Conservation (phyloP, 2,329 filamentous ascomycete species). For the Aspergillus sp. region DNA sequence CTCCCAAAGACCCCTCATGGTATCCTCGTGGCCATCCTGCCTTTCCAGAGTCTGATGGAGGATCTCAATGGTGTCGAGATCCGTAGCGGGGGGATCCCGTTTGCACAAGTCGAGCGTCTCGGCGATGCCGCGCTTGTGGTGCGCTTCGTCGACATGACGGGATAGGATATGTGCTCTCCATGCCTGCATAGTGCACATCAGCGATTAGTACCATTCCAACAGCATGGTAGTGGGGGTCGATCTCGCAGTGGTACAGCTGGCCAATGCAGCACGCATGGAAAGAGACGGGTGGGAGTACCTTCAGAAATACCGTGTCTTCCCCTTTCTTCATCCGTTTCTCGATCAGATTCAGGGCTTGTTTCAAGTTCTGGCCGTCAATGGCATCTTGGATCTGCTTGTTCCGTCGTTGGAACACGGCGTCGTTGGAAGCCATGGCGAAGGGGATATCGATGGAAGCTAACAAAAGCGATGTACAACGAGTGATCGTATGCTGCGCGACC, state of each 20-base stretch:
- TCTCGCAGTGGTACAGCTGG: too few species aligned
- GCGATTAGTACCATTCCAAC: not conserved
- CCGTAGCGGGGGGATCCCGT: conserved; percentile 33
- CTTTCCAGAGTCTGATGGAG: conserved; percentile 32
- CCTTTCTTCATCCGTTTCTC: conserved; percentile 49
- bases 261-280: too few species aligned
- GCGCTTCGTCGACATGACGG: conserved; percentile 31
- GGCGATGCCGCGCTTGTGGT: conserved; percentile 33
- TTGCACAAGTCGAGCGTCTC: conserved; percentile 37
- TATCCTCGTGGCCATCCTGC: conserved; percentile 25
- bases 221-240: too few species aligned
- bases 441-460: not conserved
- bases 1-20: conserved; percentile 35
- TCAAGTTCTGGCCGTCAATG: conserved; percentile 39
- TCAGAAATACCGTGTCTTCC: conserved; percentile 35
- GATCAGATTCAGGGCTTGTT: conserved; percentile 41
- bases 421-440: conserved; percentile 20
- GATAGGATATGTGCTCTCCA: conserved; percentile 36
- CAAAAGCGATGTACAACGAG: not conserved
- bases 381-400: conserved; percentile 43
- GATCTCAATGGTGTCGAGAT: conserved; percentile 37
- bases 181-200: conserved; percentile 18
- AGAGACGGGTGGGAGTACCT: conserved; percentile 13
- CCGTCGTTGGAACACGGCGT: conserved; percentile 35
- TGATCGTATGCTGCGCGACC: conserved; percentile 13